Evolutionary conservation across 2,329 filamentous ascomycete genomes (phyloP).

Genomic region (Cryphonectria carpinicola): DNA sequence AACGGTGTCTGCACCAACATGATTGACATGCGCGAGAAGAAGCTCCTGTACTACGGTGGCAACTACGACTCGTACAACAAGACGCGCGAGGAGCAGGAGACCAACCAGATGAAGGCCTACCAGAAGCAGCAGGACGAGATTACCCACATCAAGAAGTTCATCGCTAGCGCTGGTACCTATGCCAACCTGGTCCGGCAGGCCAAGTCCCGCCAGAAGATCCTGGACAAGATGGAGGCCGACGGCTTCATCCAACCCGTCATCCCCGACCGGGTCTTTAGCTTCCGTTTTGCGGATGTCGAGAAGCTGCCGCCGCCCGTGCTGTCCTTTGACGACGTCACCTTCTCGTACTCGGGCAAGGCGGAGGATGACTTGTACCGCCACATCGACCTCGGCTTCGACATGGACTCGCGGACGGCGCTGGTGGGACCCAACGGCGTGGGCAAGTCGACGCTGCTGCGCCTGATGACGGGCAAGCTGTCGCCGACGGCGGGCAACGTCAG

Average conservation of each 20-base stretch:
- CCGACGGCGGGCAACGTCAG: slow-evolving; percentile 81
- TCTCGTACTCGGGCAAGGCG: slow-evolving; percentile 90
- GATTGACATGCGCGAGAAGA: slow-evolving; percentile 94
- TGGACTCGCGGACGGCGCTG: slow-evolving; percentile 96
- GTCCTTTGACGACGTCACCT: slow-evolving; percentile 95
- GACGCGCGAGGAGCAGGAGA: slow-evolving; percentile 91
- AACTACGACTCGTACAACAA: slow-evolving; percentile 99
- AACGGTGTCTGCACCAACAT: slow-evolving; percentile 98
- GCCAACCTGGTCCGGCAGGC: slow-evolving; percentile 99
- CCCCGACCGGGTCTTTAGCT: slow-evolving; percentile 87
- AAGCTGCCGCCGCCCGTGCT: slow-evolving; percentile 98
- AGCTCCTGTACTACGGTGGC: slow-evolving; percentile 97
- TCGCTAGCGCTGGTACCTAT: slow-evolving; percentile 98
- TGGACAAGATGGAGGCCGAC: slow-evolving; percentile 99
- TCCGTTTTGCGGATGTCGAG: slow-evolving; percentile 98
- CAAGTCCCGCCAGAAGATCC: slow-evolving; percentile 99
- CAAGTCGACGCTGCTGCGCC: slow-evolving; percentile 92
- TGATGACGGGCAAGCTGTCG: slow-evolving; percentile 95
- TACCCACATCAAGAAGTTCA: slow-evolving; percentile 99
- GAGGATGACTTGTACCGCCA: slow-evolving; percentile 95
- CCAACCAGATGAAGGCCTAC: slow-evolving; percentile 99
- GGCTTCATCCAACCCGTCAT: slow-evolving; percentile 94
- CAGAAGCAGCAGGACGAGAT: slow-evolving; percentile 99
- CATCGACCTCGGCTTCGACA: slow-evolving; percentile 97
- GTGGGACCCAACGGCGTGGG: slow-evolving; percentile 99